Percentiles rank a stretch among this genome's conserved stretches.
phyloP scores from a whole-genome alignment of 1,284 basidiomycete species.

The Irpex rosettiformis region DNA sequence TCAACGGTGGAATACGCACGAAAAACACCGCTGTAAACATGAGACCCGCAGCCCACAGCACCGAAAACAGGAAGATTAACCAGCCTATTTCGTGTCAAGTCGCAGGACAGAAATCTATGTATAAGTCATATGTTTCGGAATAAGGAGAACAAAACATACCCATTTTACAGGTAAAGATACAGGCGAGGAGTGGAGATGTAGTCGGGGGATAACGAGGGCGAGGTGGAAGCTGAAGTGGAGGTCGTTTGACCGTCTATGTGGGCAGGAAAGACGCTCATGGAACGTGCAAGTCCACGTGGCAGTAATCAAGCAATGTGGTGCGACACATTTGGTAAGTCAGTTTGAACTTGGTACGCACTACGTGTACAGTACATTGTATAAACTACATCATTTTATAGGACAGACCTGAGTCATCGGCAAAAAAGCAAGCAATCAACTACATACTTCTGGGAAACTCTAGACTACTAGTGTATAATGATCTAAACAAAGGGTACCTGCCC shows the following conservation, averaged over 20 bases:
- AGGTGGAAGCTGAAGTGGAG: not conserved
- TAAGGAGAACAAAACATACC: not conserved
- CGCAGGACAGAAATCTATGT: not conserved
- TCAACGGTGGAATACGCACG: conserved; percentile 50
- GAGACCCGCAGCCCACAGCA: conserved; percentile 88
- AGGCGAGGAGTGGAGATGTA: not conserved
- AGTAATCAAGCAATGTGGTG: not conserved
- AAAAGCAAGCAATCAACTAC: not conserved
- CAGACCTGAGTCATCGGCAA: too few species aligned
- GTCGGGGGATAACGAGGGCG: not conserved
- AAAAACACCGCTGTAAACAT: conserved; percentile 98
- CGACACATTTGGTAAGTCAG: not conserved
- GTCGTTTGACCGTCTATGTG: not conserved
- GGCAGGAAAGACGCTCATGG: not conserved
- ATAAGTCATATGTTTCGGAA: not conserved
- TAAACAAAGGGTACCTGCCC: not conserved
- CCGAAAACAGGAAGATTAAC: conserved; percentile 85
- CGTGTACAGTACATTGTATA: not conserved
- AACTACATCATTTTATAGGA: not conserved
- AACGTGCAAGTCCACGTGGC: not conserved
- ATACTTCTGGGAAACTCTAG: not conserved
- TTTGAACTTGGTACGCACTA: not conserved
- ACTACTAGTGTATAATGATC: not conserved
- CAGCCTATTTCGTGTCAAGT: conserved; percentile 61
- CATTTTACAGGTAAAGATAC: not conserved